Percentiles rank a stretch among this genome's conserved stretches.
Conservation (phyloP, 495 filamentous ascomycete species). For the Collariella sp. region DNA sequence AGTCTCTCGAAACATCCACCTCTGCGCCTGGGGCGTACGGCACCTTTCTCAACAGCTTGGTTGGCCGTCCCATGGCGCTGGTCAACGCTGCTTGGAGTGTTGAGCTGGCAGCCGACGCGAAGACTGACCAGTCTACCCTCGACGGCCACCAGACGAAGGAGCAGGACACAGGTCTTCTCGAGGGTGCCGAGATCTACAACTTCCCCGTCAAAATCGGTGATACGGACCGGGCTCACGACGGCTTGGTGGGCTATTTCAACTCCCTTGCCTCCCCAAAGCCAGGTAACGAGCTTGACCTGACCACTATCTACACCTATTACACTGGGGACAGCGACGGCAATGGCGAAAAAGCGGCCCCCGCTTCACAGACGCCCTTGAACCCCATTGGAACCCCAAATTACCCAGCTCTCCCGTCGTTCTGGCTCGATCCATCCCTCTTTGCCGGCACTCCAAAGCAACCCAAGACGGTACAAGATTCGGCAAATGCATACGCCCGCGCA, state of each 20-base stretch:
- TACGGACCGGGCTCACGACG: conserved; percentile 29
- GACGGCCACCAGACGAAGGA: background rate
- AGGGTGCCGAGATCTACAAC: conserved; percentile 20
- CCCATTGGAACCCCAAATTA: no score
- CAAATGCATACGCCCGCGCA: no score
- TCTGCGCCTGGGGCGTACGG: conserved; percentile 32
- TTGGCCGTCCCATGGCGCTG: conserved; percentile 44
- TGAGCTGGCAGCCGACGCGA: conserved; percentile 29
- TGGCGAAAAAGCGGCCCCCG: no score
- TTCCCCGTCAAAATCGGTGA: conserved; percentile 41
- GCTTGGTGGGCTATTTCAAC: conserved; percentile 39
- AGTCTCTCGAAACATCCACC: conserved; percentile 12
- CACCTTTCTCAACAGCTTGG: conserved; percentile 27
- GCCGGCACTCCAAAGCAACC: no score
- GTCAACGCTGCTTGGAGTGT: conserved; percentile 39
- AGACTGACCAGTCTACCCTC: conserved; percentile 11
- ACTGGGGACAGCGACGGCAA: background rate
- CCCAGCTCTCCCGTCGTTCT: no score
- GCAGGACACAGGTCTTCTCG: no score
- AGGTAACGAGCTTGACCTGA: conserved; percentile 22
- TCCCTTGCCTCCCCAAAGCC: background rate
- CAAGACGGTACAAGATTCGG: no score
- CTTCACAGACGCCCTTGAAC: no score
- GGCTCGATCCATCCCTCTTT: no score
- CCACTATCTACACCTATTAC: conserved; percentile 29